Evolutionary conservation across 805 yeast species (phyloP).

Genomic region (Kodamaea hsintzibuensis): DNA sequence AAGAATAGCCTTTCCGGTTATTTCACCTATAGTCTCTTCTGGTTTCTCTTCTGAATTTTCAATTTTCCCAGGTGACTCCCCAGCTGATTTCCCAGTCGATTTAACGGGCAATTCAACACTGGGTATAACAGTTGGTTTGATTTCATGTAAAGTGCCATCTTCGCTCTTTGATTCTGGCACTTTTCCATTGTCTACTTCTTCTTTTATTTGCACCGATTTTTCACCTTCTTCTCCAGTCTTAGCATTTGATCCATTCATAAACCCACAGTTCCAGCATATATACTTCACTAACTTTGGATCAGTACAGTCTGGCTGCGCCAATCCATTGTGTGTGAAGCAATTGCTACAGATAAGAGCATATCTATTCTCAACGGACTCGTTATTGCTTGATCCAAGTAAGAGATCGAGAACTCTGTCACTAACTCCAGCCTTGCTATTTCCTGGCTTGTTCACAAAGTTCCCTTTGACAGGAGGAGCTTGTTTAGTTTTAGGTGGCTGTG

Average conservation of each 20-base stretch:
- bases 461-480: neutral
- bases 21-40: neutral
- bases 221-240: neutral
- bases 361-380: constrained; percentile 59
- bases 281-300: constrained; percentile 53
- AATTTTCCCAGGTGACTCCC: no score
- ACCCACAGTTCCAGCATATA: constrained; percentile 67
- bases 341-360: constrained; percentile 70
- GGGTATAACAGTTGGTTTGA: neutral
- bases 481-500: neutral
- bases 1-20: neutral
- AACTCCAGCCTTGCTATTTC: constrained; percentile 15
- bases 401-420: constrained; percentile 40
- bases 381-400: constrained; percentile 55
- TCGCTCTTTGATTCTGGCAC: neutral
- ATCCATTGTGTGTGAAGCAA: constrained; percentile 75
- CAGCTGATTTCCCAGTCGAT: neutral
- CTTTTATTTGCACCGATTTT: no score
- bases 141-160: neutral
- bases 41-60: neutral
- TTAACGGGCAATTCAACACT: neutral
- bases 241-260: constrained; percentile 25
- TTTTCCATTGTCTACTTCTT: neutral
- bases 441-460: neutral
- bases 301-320: constrained; percentile 68